Conservation (phyloP, 202 grass and related monocot genomes). For the Digitaria exilis region DNA sequence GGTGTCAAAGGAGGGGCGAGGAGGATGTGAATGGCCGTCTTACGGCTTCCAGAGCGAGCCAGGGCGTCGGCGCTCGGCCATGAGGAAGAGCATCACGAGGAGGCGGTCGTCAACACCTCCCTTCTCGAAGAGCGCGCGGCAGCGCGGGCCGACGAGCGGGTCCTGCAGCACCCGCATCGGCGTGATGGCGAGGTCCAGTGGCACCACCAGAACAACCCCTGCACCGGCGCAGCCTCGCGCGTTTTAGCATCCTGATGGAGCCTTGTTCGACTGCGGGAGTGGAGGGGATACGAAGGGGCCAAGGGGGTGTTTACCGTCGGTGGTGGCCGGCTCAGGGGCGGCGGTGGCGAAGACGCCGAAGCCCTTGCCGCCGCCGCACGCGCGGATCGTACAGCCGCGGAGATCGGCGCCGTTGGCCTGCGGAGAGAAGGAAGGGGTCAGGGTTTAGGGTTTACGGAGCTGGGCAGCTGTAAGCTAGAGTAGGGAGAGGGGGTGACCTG, state of each 20-base stretch:
- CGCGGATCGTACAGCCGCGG: slow-evolving; percentile 71
- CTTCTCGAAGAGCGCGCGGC: slow-evolving; percentile 70
- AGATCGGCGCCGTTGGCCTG: slow-evolving; percentile 80
- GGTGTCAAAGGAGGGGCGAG: no score
- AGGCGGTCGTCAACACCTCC: slow-evolving; percentile 77
- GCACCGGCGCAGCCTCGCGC: no score
- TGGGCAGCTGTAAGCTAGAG: neutral
- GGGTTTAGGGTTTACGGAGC: slow-evolving; percentile 3
- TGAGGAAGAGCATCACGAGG: slow-evolving; percentile 90
- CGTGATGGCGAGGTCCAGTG: slow-evolving; percentile 85
- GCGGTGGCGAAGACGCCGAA: slow-evolving; percentile 74
- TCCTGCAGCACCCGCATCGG: slow-evolving; percentile 96
- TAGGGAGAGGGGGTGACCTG: slow-evolving; percentile 47
- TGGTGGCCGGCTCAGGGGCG: slow-evolving; percentile 1
- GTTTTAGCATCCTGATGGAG: neutral
- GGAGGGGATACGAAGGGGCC: neutral
- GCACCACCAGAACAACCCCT: slow-evolving; percentile 86
- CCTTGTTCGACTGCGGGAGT: neutral
- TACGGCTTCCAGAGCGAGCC: slow-evolving; percentile 96
- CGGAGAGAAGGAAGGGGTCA: neutral
- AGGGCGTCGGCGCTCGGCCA: slow-evolving; percentile 78
- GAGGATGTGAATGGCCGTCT: neutral
- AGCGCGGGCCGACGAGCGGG: slow-evolving; percentile 63
- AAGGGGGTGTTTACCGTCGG: slow-evolving; percentile 58
- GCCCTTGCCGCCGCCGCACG: slow-evolving; percentile 53